Evolutionary conservation across 306 rosid genomes (phyloP).

Genomic region (Citrullus amarus): DNA sequence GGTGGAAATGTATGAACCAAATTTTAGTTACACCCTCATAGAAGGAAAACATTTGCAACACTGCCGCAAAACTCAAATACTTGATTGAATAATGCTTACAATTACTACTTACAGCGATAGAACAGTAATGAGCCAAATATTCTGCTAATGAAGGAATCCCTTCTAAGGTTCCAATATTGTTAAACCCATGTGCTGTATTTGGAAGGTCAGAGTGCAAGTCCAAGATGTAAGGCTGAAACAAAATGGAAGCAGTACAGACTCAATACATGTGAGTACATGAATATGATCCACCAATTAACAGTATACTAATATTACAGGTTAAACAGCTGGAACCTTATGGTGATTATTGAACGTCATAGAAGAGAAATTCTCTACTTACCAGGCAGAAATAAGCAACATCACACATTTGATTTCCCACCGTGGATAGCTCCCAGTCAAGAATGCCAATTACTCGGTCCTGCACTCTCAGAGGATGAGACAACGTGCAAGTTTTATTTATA

Average conservation of each 20-base stretch:
- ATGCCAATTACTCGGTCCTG: slow-evolving; percentile 94
- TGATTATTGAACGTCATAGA: not conserved
- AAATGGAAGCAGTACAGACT: slow-evolving; percentile 8
- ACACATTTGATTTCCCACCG: slow-evolving; percentile 95
- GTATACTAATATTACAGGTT: not conserved
- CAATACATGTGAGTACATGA: not conserved
- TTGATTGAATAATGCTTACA: not conserved
- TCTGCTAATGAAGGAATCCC: slow-evolving; percentile 81
- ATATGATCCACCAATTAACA: not conserved
- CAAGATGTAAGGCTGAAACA: slow-evolving; percentile 47
- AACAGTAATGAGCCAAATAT: slow-evolving; percentile 80
- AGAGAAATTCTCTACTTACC: slow-evolving; percentile 29
- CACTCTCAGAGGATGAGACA: slow-evolving; percentile 15
- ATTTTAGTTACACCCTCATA: not conserved
- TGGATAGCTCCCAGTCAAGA: slow-evolving; percentile 97
- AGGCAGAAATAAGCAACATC: slow-evolving; percentile 71
- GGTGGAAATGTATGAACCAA: not conserved
- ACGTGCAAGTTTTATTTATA: not conserved
- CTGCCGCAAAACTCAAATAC: not conserved
- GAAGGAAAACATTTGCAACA: not conserved
- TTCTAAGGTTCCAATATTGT: slow-evolving; percentile 44
- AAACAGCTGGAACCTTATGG: not conserved
- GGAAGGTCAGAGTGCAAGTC: slow-evolving; percentile 24
- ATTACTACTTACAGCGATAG: slow-evolving; percentile 45
- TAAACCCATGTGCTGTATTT: slow-evolving; percentile 35